Percentiles rank a stretch among this genome's conserved stretches.
Evolutionary conservation across 129 eudicot genomes (phyloP).

Genomic region (Arctium minus): DNA sequence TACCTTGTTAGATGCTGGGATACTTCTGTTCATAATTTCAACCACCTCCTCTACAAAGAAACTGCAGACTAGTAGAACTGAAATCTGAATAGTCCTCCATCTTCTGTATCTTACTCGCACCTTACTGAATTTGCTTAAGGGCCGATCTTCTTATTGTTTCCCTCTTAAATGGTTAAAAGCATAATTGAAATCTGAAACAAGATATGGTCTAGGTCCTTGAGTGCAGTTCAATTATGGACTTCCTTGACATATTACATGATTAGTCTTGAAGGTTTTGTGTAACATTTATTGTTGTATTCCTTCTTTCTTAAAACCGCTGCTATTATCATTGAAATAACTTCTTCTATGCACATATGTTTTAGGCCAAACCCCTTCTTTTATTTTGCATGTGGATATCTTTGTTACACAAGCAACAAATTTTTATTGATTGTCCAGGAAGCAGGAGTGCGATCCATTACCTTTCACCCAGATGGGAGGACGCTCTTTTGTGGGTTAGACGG

Average conservation of each 20-base stretch:
- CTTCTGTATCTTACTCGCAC: not conserved
- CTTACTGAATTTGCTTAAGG: not conserved
- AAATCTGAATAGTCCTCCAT: too few species aligned
- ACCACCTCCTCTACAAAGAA: too few species aligned
- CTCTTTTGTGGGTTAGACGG: conserved; percentile 84
- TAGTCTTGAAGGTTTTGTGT: not conserved
- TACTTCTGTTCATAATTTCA: too few species aligned
- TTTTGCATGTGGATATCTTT: not conserved
- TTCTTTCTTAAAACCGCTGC: not conserved
- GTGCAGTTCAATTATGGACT: not conserved
- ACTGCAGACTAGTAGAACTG: too few species aligned
- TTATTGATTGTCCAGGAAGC: conserved; percentile 43
- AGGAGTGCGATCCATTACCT: conserved; percentile 75
- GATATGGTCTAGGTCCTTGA: not conserved
- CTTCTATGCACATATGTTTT: not conserved
- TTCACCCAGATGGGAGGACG: conserved; percentile 92
- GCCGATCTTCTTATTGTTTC: not conserved
- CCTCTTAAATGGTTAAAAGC: not conserved
- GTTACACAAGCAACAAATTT: not conserved
- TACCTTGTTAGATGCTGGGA: too few species aligned
- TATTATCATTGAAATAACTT: not conserved
- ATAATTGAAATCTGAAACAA: not conserved
- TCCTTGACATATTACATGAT: not conserved
- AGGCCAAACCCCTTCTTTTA: not conserved
- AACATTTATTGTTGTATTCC: not conserved